phyloP scores from a whole-genome alignment of 2,329 filamentous ascomycete species.

The Xylariaceae sp. region DNA sequence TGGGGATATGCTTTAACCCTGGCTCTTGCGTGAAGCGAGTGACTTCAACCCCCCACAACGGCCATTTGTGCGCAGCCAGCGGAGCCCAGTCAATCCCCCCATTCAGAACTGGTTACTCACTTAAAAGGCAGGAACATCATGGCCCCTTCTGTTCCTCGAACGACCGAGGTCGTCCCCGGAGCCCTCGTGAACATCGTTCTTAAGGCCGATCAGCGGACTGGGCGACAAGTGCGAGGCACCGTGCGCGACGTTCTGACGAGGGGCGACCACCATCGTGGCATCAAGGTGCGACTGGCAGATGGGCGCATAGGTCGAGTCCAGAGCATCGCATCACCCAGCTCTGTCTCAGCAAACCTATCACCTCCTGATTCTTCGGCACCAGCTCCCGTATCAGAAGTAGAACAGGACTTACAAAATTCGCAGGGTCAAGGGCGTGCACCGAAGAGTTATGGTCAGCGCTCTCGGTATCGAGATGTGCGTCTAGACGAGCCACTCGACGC shows the following conservation, averaged over 20 bases:
- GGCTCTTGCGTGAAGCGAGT: too few species aligned
- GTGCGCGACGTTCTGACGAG: conserved; percentile 66
- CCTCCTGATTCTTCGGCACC: background rate
- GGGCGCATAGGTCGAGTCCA: conserved; percentile 73
- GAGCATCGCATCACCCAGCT: conserved; percentile 37
- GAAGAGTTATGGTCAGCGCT: conserved; percentile 9
- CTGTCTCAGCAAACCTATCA: background rate
- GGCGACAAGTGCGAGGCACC: conserved; percentile 62
- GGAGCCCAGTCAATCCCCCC: too few species aligned
- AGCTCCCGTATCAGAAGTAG: background rate
- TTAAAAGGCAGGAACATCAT: too few species aligned
- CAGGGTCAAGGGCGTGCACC: conserved; percentile 2
- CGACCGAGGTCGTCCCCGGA: conserved; percentile 54
- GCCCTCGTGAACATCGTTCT: conserved; percentile 67
- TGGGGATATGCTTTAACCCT: too few species aligned
- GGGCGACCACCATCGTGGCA: conserved; percentile 71
- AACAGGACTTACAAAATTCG: background rate
- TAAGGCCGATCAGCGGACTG: conserved; percentile 72
- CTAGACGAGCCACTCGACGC: conserved; percentile 31
- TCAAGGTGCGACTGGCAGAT: conserved; percentile 71
- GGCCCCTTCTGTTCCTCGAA: conserved; percentile 36
- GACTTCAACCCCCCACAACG: too few species aligned
- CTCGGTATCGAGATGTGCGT: conserved; percentile 27
- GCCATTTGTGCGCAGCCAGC: too few species aligned
- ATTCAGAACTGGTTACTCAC: too few species aligned